Evolutionary conservation across 495 filamentous ascomycete species (phyloP).

Genomic region (Xylaria grammica): DNA sequence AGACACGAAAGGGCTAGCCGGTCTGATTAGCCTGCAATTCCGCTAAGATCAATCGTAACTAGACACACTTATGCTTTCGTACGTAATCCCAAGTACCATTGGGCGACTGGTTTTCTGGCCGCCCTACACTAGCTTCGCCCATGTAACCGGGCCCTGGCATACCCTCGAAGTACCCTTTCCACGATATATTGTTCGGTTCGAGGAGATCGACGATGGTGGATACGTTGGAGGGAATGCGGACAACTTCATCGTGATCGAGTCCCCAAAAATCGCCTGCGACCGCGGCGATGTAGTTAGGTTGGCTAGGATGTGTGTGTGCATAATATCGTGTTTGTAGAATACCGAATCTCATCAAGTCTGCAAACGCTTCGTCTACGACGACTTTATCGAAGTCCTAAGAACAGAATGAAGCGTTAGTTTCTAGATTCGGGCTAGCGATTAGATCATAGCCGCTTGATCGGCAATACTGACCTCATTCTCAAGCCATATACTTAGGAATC

Average conservation of each 20-base stretch:
- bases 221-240: slow-evolving; percentile 65
- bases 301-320: slow-evolving; percentile 62
- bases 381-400: slow-evolving; percentile 63
- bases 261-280: slow-evolving; percentile 72
- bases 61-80: slow-evolving; percentile 67
- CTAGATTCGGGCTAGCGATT: background rate
- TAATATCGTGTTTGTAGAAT: slow-evolving; percentile 68
- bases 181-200: slow-evolving; percentile 64
- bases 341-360: slow-evolving; percentile 63
- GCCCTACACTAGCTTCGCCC: slow-evolving; percentile 54
- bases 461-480: slow-evolving; percentile 61
- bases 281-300: slow-evolving; percentile 68
- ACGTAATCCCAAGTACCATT: slow-evolving; percentile 66
- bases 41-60: background rate
- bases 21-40: slow-evolving; percentile 1
- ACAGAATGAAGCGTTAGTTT: background rate
- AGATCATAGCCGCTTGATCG: background rate
- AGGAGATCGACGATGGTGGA: slow-evolving; percentile 72
- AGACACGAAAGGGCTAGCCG: slow-evolving; percentile 52
- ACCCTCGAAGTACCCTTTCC: slow-evolving; percentile 72
- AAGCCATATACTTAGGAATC: slow-evolving; percentile 72
- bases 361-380: slow-evolving; percentile 53
- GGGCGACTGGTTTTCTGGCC: slow-evolving; percentile 43
- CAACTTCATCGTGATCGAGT: slow-evolving; percentile 66
- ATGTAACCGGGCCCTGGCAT: slow-evolving; percentile 70